Evolutionary conservation across 2,329 filamentous ascomycete genomes (phyloP).

Genomic region (Sclerotinia nivalis): DNA sequence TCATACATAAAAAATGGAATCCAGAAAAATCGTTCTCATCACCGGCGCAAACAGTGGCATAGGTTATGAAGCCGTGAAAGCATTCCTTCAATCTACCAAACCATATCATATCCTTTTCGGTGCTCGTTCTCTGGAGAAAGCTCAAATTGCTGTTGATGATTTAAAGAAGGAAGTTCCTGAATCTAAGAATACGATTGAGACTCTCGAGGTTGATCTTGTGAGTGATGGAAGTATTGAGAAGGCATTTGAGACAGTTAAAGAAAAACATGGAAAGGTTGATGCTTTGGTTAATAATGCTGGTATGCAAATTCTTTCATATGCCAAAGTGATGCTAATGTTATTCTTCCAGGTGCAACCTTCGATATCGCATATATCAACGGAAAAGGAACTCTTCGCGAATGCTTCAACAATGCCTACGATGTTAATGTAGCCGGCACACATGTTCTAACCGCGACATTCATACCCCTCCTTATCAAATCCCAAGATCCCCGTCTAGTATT

Average conservation of each 20-base stretch:
- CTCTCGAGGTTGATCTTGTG: conserved; percentile 31
- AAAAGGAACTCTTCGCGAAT: conserved; percentile 36
- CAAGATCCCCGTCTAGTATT: conserved; percentile 49
- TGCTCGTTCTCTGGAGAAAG: conserved; percentile 43
- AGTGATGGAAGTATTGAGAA: conserved; percentile 34
- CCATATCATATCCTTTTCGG: conserved; percentile 46
- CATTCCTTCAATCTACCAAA: conserved; percentile 43
- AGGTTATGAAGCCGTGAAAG: conserved; percentile 46
- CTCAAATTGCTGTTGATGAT: conserved; percentile 42
- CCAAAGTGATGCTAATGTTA: conserved; percentile 7
- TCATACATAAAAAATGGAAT: conserved; percentile 19
- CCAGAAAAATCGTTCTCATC: conserved; percentile 41
- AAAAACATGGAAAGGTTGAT: conserved; percentile 29
- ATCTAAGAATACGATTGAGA: conserved; percentile 34
- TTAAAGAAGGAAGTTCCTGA: conserved; percentile 42
- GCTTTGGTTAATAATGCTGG: conserved; percentile 34
- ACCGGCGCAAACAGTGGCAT: conserved; percentile 49
- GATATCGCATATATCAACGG: conserved; percentile 39
- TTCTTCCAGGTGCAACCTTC: conserved; percentile 32
- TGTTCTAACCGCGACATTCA: conserved; percentile 39
- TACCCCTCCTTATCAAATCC: conserved; percentile 46
- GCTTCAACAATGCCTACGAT: conserved; percentile 36
- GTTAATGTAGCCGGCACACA: conserved; percentile 41
- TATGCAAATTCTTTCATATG: conserved; percentile 20
- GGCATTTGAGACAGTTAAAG: conserved; percentile 30